Base-by-base conservation (phyloP, 805 yeast genomes). In the Nakazawaea ernobii region DNA sequence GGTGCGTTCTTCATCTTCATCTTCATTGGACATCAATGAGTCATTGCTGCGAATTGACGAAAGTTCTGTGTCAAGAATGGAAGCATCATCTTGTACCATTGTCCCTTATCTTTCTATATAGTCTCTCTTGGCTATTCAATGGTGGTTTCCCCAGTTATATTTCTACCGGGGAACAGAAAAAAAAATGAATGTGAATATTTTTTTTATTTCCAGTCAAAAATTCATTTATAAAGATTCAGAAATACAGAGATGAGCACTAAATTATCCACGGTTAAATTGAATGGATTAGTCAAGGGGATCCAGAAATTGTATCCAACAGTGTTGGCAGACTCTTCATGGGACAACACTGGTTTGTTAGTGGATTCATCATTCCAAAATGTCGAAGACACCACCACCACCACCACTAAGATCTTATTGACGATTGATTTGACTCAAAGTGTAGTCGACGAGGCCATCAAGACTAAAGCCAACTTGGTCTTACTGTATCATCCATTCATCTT, bases 401-500 rank as follows among this genome's bases (percentile, higher is more conserved):
- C n/a, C n/a, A n/a, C n/a, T n/a, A n/a, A 63, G 17, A 66, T 77
- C 10, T 68, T 94, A 17, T 69, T 94, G 42, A 81, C 99, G 0
- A 79, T 94, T 38, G 99, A 94, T 59, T 69, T 94, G 50, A 94
- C 98, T 0, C 77, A 79, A 40, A 58, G 79, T 0, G 99, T 94
- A 0, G 91, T 85, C 4, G 83, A 84, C 4, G 99, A 94, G 63
- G 98, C 98, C 1, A 67, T 94, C 20, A 60, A 58, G 1, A 57
- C 68, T 1, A 65, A 76, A 1, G 62, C 80, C 37, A 75, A 78
- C 48, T 56, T 91, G 40, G 71, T 94, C 6, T 64, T 94, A 55
- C 95, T 98, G 0, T 94, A 94, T 63, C 92, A 94, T 62, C 99
- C 99, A 1, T 91, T 94, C 61, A 88, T 94, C 37, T 94, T 94